These are phyloP conservation scores for Linnemannia zychae DNA, from an alignment of 192 early-diverging fungal species.

Conservation along the genomic window DNA sequence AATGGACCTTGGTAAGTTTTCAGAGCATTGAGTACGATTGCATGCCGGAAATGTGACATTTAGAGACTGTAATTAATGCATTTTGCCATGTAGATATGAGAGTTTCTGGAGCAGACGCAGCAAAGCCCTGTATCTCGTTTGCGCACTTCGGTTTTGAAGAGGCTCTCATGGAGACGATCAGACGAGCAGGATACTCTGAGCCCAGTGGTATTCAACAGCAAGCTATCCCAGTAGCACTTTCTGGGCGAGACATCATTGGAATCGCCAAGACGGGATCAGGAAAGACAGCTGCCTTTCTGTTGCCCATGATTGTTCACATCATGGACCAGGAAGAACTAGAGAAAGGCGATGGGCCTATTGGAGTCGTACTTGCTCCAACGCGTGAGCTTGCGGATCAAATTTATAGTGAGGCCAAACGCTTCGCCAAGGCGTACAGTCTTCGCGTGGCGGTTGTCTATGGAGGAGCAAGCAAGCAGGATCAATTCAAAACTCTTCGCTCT, in stretches of 20 bases:
- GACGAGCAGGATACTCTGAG: conserved; percentile 74
- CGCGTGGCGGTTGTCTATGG: conserved; percentile 81
- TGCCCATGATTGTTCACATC: conserved; percentile 88
- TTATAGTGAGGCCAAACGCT: conserved; percentile 82
- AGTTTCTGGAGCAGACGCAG: conserved; percentile 72
- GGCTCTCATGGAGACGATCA: conserved; percentile 70
- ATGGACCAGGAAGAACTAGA: conserved; percentile 86
- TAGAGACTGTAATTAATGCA: neutral
- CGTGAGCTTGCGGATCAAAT: conserved; percentile 86
- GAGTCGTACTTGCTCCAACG: conserved; percentile 83
- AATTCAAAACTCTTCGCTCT: conserved; percentile 83
- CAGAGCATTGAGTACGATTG: neutral
- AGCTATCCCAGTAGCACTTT: conserved; percentile 81
- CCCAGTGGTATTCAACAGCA: conserved; percentile 86
- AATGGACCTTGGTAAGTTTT: conserved; percentile 58
- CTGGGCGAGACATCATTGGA: conserved; percentile 87
- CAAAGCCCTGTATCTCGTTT: conserved; percentile 86
- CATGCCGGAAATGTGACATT: neutral
- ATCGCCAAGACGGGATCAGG: conserved; percentile 91
- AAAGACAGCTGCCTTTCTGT: conserved; percentile 87
- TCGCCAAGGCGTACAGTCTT: conserved; percentile 80
- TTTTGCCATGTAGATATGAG: conserved; percentile 63
- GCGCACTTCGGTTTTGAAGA: conserved; percentile 89
- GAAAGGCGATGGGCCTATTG: conserved; percentile 85
- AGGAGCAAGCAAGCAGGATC: conserved; percentile 85